Evolutionary conservation across 495 filamentous ascomycete genomes (phyloP), one percentile per base, ranked within the genome.

Genomic region (Aspergillus bridgeri): DNA sequence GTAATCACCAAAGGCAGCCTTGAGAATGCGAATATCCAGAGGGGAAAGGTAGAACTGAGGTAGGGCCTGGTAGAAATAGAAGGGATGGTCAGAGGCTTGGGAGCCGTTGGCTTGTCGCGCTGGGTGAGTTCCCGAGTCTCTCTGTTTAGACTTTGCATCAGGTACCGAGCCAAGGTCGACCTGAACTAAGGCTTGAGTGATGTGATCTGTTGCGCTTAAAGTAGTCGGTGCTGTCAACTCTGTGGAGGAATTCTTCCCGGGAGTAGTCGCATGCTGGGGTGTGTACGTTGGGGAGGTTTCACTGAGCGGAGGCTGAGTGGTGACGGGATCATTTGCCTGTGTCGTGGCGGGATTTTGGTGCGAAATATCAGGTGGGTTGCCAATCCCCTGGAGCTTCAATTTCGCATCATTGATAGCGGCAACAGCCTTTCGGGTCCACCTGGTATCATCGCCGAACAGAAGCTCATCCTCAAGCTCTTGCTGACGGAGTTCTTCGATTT

Each of bases 11-110:
- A 96, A 98, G 8, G 89, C 89, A 0, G 89, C 83, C 68, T 92
- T 96, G 45, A 98, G 79, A 65, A 98, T 98, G 47, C 93, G 88
- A 62, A 98, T 98, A 67, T 98, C 94, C 9, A 98, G 83, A 6
- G 94, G 85, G 0, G 93, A 95, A 21, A 98, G 81, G 65, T 97
- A 98, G 54, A 94, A 91, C 57, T 98, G 94, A 23, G 89, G 85
- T 22, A 94, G 78, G 5, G 91, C 86, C 61, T 93, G 89, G 69
- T 98, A 98, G 69, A 98, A 98, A 71, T 86, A 92, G 57, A 92
- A 77, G 53, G 80, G 65, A 54, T 81, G 71, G 62, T 78, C 69
- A 24, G 71, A 60, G 17, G 63, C 48, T 23, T 71, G 65, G 44
- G 68, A 51, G 5, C 50, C 59, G 44, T 69, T 70, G 38, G 58